phyloP scores from a whole-genome alignment of 306 rosid species.

The Vigna trinervia region DNA sequence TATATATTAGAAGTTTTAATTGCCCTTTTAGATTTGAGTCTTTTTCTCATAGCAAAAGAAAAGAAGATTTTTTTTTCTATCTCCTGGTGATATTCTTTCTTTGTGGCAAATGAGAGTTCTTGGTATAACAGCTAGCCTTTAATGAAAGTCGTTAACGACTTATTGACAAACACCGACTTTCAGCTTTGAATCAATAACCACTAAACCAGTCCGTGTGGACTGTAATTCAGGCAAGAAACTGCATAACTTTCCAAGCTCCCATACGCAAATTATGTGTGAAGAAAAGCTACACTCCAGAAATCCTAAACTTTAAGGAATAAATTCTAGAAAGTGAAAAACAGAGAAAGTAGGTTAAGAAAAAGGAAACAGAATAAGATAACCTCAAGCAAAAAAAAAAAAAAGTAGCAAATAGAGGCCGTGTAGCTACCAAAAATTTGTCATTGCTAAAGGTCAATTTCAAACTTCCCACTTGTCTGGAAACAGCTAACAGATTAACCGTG shows the following conservation, averaged over 20 bases:
- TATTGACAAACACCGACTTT: neutral
- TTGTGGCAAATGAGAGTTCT: neutral
- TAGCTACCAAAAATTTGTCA: constrained; percentile 19
- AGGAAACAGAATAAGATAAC: neutral
- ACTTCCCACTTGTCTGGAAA: constrained; percentile 29
- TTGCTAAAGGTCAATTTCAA: constrained; percentile 23
- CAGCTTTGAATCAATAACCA: neutral
- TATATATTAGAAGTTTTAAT: no score
- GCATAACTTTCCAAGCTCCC: constrained; percentile 7
- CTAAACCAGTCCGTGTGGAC: neutral
- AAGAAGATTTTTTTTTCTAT: neutral
- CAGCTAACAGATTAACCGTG: constrained; percentile 8
- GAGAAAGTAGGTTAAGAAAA: neutral
- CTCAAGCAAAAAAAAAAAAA: neutral
- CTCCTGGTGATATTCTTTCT: neutral
- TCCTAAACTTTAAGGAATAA: neutral
- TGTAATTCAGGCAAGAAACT: neutral
- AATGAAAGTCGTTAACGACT: neutral
- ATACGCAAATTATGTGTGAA: constrained; percentile 12
- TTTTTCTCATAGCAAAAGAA: no score
- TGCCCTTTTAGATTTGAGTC: no score
- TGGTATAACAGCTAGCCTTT: neutral
- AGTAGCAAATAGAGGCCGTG: constrained; percentile 1
- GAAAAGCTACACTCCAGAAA: constrained; percentile 1
- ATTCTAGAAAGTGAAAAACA: neutral